Percentiles rank a stretch among this genome's conserved stretches.
Conservation (phyloP, 768 basidiomycete species). For the Pisolithus marmoratus region DNA sequence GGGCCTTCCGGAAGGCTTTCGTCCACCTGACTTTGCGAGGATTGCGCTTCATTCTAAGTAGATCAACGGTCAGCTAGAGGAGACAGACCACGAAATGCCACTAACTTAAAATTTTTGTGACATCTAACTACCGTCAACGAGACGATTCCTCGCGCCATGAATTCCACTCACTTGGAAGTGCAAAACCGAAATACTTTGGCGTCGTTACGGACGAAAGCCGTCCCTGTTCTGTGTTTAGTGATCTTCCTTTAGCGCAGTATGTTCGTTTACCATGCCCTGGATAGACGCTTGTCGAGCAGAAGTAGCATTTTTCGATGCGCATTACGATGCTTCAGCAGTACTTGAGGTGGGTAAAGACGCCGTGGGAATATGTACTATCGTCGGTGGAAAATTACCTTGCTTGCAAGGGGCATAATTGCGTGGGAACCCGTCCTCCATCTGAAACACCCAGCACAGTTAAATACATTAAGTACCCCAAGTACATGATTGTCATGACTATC, state of each 20-base stretch:
- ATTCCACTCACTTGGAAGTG: conserved; percentile 76
- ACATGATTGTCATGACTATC: too few species aligned
- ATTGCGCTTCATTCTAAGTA: conserved; percentile 92
- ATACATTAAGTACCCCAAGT: too few species aligned
- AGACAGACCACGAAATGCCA: neutral
- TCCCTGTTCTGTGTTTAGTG: conserved; percentile 40
- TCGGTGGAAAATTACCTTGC: too few species aligned
- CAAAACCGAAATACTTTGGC: conserved; percentile 98
- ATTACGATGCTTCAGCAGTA: conserved; percentile 34
- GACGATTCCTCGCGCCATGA: neutral
- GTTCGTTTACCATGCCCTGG: conserved; percentile 78
- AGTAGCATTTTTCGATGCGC: conserved; percentile 98
- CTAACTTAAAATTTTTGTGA: conserved; percentile 98
- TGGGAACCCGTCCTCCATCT: too few species aligned
- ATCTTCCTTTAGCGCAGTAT: neutral
- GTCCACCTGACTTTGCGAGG: conserved; percentile 99
- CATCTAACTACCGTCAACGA: conserved; percentile 50
- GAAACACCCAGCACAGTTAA: too few species aligned
- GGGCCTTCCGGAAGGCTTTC: conserved; percentile 97
- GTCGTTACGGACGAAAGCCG: conserved; percentile 96
- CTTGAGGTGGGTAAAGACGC: too few species aligned
- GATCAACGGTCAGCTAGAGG: neutral
- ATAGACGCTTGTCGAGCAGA: conserved; percentile 95
- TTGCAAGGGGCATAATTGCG: too few species aligned
- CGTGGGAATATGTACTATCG: too few species aligned